Base-by-base conservation (phyloP, 2,329 filamentous ascomycete genomes). In the Decorospora gaudefroyi region DNA sequence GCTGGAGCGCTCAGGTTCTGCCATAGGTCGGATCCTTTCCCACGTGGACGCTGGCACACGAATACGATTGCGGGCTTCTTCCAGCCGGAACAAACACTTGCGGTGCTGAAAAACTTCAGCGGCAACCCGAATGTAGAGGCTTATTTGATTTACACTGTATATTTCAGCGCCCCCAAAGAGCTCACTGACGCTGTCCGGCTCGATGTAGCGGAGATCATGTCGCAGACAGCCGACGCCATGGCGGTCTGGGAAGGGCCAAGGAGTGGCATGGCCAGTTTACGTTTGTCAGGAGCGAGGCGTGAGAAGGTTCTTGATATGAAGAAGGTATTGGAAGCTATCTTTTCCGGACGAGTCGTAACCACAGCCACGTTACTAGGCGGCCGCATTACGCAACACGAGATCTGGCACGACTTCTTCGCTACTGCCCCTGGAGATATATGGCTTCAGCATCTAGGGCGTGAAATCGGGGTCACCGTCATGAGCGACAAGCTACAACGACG, bases 391-490 rank as follows among this genome's bases (percentile, higher is more conserved):
- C 29, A 17, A 18, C 19, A 33, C 10, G 44, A 48, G 32, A 35
- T 48, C 23, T 51, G 49, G 49, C 36, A 48, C 26, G 35, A 44
- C 19, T 45, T 42, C 28, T 45, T 51, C 27, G 34, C 34, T 12
- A 44, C 34, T 10, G 19, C 31, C n/a, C 10, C 35, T 21, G 43
- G 43, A 21, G 13, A 27, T 6, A 6, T 19, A 8, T 47, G 32
- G 32, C 23, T 44, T 9, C 40, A 51, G 21, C 36, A 48, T 10
- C 23, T 44, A 7, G 32, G 21, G 3, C 40, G 28, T 9, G 25
- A 45, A 4, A 41, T 17, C 3, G 38, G 32, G 7, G 9, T 42
- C 9, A 19, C 19, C 6, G 35, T 48, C 22, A 32, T 40, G 4
- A 44, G 44, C 29, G 44, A 51, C 26, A 39, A 11, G 12, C 16